A percentile compares a stretch with the other conserved stretches of the same genome.
Evolutionary conservation across 441 rosid species (phyloP).

Genomic region (Adansonia madagascariensis): DNA sequence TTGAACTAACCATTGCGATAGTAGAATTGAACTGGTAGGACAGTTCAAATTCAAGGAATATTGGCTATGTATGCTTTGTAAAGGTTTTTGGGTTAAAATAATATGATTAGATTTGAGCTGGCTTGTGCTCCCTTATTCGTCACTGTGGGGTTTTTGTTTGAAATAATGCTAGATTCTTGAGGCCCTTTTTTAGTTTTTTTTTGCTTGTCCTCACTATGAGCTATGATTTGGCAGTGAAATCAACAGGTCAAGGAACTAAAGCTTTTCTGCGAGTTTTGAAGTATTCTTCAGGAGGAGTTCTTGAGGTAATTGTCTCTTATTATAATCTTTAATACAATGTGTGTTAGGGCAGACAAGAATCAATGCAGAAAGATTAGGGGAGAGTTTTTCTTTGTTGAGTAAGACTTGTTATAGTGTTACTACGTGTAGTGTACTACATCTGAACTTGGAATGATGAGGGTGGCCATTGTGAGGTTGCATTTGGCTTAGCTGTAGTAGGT

Average conservation of each 20-base stretch:
- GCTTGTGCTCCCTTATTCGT: neutral
- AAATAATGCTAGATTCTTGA: slow-evolving; percentile 5
- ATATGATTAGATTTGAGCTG: slow-evolving; percentile 10
- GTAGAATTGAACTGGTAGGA: slow-evolving; percentile 12
- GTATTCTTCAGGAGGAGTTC: slow-evolving; percentile 93
- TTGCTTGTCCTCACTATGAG: slow-evolving; percentile 4
- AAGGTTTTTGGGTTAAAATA: slow-evolving; percentile 13
- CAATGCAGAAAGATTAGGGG: neutral
- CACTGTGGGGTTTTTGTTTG: slow-evolving; percentile 8
- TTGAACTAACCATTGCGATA: neutral
- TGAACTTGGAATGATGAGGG: neutral
- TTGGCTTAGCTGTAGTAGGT: neutral
- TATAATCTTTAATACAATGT: neutral
- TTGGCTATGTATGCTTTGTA: neutral
- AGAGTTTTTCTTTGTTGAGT: slow-evolving; percentile 5
- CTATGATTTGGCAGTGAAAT: slow-evolving; percentile 60
- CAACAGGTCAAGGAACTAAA: slow-evolving; percentile 69
- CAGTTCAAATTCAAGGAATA: slow-evolving; percentile 16
- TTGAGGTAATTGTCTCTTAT: slow-evolving; percentile 63
- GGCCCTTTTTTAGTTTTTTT: neutral
- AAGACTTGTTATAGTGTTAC: slow-evolving; percentile 4
- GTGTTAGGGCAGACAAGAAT: neutral
- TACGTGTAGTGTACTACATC: neutral
- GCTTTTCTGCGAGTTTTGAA: slow-evolving; percentile 94
- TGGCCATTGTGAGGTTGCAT: neutral